Conservation (phyloP, 106 monocot species). For the Triglochin maritima region DNA sequence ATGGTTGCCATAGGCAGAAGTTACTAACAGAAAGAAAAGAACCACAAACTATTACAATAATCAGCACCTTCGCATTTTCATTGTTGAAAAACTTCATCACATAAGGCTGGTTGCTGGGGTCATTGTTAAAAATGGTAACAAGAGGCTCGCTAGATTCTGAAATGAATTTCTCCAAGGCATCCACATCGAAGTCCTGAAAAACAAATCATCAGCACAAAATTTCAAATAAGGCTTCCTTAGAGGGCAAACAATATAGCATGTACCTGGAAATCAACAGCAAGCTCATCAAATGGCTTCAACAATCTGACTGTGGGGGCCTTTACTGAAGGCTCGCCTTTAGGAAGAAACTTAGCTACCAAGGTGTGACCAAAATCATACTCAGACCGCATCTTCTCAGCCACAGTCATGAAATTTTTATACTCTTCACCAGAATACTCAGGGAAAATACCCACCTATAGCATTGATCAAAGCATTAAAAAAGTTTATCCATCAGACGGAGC, state of each 20-base stretch:
- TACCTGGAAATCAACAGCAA: constrained; percentile 69
- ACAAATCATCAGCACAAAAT: background rate
- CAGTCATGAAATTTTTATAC: constrained; percentile 51
- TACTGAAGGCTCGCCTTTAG: constrained; percentile 48
- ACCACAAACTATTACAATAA: background rate
- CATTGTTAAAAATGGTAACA: constrained; percentile 55
- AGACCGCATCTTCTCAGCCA: constrained; percentile 67
- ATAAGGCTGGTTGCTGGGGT: constrained; percentile 61
- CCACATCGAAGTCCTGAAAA: constrained; percentile 63
- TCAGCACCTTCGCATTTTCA: constrained; percentile 44
- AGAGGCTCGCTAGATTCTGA: constrained; percentile 45
- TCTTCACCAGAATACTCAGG: constrained; percentile 55
- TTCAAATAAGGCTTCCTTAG: background rate
- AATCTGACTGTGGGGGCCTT: constrained; percentile 51
- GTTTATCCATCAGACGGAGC: background rate
- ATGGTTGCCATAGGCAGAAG: no score
- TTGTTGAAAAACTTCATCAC: constrained; percentile 73
- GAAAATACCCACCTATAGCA: constrained; percentile 69
- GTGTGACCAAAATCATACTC: constrained; percentile 85
- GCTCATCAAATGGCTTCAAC: constrained; percentile 93
- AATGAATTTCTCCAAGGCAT: constrained; percentile 69
- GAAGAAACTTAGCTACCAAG: constrained; percentile 64
- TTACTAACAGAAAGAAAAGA: background rate
- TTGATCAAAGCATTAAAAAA: background rate
- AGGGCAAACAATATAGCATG: background rate